phyloP scores from a whole-genome alignment of 306 rosid genomes.

The Trifolium fragiferum region DNA sequence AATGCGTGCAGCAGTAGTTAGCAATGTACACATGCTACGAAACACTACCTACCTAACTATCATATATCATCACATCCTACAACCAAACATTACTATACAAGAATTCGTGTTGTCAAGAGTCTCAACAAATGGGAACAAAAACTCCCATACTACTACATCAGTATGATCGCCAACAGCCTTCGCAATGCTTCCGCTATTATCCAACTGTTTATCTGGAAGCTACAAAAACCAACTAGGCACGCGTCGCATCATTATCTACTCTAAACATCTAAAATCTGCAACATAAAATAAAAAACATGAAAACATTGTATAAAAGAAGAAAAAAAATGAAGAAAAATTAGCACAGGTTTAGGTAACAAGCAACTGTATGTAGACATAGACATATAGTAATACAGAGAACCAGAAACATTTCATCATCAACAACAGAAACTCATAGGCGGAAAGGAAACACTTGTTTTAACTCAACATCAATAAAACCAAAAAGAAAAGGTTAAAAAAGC shows the following conservation, averaged over 20 bases:
- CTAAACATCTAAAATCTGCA: conserved; percentile 44
- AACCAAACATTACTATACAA: conserved; percentile 74
- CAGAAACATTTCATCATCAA: no score
- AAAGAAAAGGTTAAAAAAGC: no score
- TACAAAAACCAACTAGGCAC: conserved; percentile 29
- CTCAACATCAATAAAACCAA: no score
- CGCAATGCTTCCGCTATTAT: conserved; percentile 27
- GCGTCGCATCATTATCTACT: conserved; percentile 41
- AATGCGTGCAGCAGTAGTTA: conserved; percentile 59
- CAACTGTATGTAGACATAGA: no score
- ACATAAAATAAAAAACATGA: not conserved
- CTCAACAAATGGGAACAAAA: conserved; percentile 35
- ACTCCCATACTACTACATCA: conserved; percentile 40
- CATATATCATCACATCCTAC: conserved; percentile 53
- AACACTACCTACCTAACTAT: conserved; percentile 52
- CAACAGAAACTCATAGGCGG: no score
- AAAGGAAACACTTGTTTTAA: no score
- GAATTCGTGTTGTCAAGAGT: conserved; percentile 40
- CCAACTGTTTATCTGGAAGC: conserved; percentile 1
- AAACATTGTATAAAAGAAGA: no score
- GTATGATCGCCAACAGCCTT: conserved; percentile 33
- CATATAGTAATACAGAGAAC: no score
- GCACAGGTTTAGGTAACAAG: not conserved
- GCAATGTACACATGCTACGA: conserved; percentile 76
- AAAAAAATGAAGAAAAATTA: conserved; percentile 16